Conservation (phyloP, 2,329 filamentous ascomycete genomes). For the Calonectria pseudoreteaudii region DNA sequence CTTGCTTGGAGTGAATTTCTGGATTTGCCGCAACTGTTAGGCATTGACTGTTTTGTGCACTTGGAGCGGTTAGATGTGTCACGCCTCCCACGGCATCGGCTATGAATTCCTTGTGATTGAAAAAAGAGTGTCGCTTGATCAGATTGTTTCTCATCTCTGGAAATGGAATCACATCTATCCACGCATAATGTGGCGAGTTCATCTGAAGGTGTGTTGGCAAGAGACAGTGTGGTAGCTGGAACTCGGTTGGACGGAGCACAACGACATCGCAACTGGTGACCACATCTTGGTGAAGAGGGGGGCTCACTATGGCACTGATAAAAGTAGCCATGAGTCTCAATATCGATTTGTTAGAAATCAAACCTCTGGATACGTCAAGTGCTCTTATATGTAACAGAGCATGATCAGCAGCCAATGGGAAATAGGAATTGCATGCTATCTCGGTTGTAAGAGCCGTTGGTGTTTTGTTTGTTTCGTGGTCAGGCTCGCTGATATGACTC, state of each 20-base stretch:
- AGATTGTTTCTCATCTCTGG: constrained; percentile 31
- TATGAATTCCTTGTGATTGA: constrained; percentile 27
- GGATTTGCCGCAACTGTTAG: no score
- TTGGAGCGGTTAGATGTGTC: neutral
- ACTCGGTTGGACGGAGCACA: constrained; percentile 4
- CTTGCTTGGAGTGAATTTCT: neutral
- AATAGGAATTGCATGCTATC: rapidly evolving
- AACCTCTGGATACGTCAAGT: constrained; percentile 29
- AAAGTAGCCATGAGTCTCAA: constrained; percentile 4
- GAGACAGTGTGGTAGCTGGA: constrained; percentile 16
- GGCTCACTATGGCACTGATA: neutral
- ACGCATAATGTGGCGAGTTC: constrained; percentile 27
- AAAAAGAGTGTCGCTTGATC: constrained; percentile 16
- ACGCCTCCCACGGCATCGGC: constrained; percentile 20
- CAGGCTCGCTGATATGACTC: neutral
- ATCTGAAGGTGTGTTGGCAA: constrained; percentile 34
- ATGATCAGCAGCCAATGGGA: constrained; percentile 20
- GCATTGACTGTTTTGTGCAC: neutral
- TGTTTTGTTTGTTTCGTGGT: no score
- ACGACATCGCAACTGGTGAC: neutral
- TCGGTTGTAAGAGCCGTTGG: no score
- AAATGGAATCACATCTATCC: constrained; percentile 31
- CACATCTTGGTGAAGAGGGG: neutral
- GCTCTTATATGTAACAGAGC: constrained; percentile 24
- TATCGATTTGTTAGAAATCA: constrained; percentile 23